Base-by-base conservation (phyloP, 2,329 filamentous ascomycete genomes). In the Claviceps quebecensis region DNA sequence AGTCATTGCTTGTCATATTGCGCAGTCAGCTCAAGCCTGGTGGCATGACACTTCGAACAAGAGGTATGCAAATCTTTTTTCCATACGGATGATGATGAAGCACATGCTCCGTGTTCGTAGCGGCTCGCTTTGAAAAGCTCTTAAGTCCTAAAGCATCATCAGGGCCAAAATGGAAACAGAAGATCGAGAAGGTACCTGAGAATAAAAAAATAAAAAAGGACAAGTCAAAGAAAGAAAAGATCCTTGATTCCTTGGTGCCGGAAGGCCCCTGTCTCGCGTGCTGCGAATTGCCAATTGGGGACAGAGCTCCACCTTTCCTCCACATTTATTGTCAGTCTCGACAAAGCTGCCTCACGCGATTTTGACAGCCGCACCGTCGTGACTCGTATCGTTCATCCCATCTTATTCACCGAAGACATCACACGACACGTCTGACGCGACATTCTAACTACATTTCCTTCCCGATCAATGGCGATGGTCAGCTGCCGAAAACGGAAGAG, bases 401-500 rank as follows among this genome's bases (percentile, higher is more conserved):
- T 23, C 29, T 14, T 43, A 23, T 19, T 29, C 48, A 49, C 48
- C 22, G 16, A 19, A n/a, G 23, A 14, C 41, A 46, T 50, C 43
- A 17, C 36, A 51, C 13, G 11, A 48, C 50, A 39, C 43, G 40
- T 22, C 26, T 11, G 34, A 38, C 46, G 40, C 51, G 36, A 50
- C 37, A 23, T 19, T 22, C 9, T 23, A 13, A 19, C 47, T 34
- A 41, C 19, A 19, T 1, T 2, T 38, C 36, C n/a, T 36, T 22
- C 19, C 26, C 26, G 2, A n/a, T 2, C 19, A 38, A 29, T n/a
- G n/a, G 16, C 11, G 50, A 67, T 67, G 65, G 39, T 54, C 5
- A 49, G 41, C 22, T 52, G 56, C 19, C 40, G 23, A 4, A 68
- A 67, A 54, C 57, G 65, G 23, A 67, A 63, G 52, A 50, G 52